Evolutionary conservation across 495 filamentous ascomycete species (phyloP), one percentile per base, ranked within the genome.

Genomic region (Podospora conica): DNA sequence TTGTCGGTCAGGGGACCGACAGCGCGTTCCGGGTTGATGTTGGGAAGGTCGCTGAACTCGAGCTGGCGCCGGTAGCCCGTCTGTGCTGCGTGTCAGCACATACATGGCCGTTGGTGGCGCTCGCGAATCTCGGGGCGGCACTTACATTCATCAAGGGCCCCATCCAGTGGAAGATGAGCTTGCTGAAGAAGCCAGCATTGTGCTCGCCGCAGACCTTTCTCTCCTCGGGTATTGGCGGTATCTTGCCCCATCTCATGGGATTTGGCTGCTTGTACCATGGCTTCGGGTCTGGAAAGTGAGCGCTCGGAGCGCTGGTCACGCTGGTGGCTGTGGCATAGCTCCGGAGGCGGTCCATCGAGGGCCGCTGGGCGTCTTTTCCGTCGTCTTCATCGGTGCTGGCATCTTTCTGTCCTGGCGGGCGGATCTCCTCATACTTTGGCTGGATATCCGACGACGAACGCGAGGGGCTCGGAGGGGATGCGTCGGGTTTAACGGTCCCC

Each of bases 41-140:
- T 81, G 87, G 93, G 96, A 64, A 98, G 86, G 73, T 98, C 94
- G 72, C 89, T 89, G 40, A 87, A 77, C 69, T 97, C 91, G 8
- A 98, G 83, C 12, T 88, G 87, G 10, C 94, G 88, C 71, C 92
- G 85, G 74, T 97, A 98, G 20, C 94, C 94, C 58, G 82, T 82
- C 84, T 88, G 69, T 48, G 21, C 20, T 62, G 20, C 60, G 18
- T 62, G 67, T 70, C 28, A 67, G 65, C 58, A 61, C 10, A 8
- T n/a, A n/a, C 15, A n/a, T n/a, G 40, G 40, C 40, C 40, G 40
- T 48, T 48, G 40, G 18, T 48, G 40, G 40, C 40, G 29, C 7
- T 20, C 53, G 20, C 25, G 9, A 18, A 31, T 27, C 57, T 68
- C 25, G 66, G 59, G 12, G 63, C 61, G 27, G 59, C 40, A 78